Evolutionary conservation across 1,284 basidiomycete species (phyloP).

Genomic region (Waitea zeae): DNA sequence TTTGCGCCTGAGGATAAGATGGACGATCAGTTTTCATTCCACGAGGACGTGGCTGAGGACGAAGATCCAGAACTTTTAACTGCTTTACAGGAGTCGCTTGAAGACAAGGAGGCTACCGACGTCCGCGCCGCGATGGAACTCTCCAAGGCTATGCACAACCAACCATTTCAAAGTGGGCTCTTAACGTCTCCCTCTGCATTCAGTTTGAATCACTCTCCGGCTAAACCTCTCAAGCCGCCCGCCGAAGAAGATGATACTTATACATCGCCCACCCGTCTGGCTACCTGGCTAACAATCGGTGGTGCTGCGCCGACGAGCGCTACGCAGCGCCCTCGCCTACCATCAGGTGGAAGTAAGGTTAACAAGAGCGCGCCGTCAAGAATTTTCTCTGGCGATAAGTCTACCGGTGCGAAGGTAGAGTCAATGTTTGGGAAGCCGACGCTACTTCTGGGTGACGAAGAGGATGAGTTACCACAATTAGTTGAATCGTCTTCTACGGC

Average conservation of each 20-base stretch:
- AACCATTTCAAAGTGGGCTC: slow-evolving; percentile 9
- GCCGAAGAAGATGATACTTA: slow-evolving; percentile 22
- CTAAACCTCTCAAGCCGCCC: too few relatives aligned
- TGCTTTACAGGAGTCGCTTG: slow-evolving; percentile 43
- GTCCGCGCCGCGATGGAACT: slow-evolving; percentile 15
- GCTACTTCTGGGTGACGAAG: too few relatives aligned
- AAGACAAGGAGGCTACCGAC: slow-evolving; percentile 16
- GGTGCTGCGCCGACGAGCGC: slow-evolving; percentile 17
- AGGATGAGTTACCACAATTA: too few relatives aligned
- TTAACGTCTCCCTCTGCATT: slow-evolving; percentile 6
- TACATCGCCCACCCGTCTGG: slow-evolving; percentile 34
- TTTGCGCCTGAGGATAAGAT: slow-evolving; percentile 43
- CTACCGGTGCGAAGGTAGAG: too few relatives aligned
- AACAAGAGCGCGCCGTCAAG: too few relatives aligned
- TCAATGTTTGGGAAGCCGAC: too few relatives aligned
- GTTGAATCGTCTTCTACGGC: too few relatives aligned
- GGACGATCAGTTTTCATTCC: too few relatives aligned
- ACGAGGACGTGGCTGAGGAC: slow-evolving; percentile 13
- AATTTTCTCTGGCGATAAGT: too few relatives aligned
- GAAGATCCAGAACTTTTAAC: slow-evolving; percentile 35
- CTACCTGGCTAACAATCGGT: slow-evolving; percentile 46
- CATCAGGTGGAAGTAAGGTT: too few relatives aligned
- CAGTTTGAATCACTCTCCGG: neutral
- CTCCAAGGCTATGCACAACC: slow-evolving; percentile 9
- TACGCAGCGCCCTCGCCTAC: neutral